Conservation (phyloP, 345 rosid species). For the Brassica juncea region DNA sequence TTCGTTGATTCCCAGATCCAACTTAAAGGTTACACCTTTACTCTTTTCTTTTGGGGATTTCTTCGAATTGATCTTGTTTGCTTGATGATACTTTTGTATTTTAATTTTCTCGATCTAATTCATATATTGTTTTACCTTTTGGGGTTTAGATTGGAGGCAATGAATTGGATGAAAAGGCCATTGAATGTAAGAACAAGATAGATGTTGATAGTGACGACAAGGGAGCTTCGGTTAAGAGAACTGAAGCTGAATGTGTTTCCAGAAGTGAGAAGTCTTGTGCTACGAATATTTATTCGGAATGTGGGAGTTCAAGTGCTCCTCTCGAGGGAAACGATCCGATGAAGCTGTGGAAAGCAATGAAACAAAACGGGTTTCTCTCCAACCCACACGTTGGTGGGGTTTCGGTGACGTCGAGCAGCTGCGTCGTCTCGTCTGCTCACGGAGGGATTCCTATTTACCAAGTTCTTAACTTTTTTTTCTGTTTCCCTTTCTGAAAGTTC, state of each 20-base stretch:
- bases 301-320: constrained; percentile 61
- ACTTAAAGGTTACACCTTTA: constrained; percentile 43
- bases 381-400: constrained; percentile 34
- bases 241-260: no score
- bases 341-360: constrained; percentile 83
- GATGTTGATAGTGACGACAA: constrained; percentile 29
- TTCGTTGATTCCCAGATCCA: constrained; percentile 37
- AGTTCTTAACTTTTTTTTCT: no score
- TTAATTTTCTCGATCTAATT: neutral
- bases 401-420: constrained; percentile 23
- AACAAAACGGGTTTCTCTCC: constrained; percentile 84
- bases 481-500: no score
- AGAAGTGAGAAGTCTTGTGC: no score
- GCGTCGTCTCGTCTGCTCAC: constrained; percentile 48
- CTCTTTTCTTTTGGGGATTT: neutral
- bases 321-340: constrained; percentile 59
- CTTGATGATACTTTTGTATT: neutral
- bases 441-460: constrained; percentile 58
- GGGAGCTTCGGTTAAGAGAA: neutral
- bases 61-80: neutral
- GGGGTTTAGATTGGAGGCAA: constrained; percentile 37
- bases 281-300: constrained; percentile 35
- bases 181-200: constrained; percentile 17
- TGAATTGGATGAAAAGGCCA: constrained; percentile 29
- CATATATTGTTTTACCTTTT: neutral